These are phyloP conservation scores for Parathielavia appendiculata DNA, from an alignment of 495 filamentous ascomycete genomes.

Conservation along the genomic window DNA sequence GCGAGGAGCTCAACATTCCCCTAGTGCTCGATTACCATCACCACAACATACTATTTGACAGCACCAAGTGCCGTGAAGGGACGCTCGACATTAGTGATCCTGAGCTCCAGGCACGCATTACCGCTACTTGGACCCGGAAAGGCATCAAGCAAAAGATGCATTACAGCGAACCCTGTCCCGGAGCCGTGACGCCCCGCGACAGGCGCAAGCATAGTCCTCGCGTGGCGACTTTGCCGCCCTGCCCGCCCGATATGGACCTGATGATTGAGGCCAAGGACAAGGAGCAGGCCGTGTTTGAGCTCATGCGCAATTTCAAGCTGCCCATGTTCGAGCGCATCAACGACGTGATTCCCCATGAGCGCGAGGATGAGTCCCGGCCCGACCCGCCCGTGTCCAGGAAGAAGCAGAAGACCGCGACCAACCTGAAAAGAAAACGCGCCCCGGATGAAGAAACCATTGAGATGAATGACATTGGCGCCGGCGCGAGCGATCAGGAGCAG, in stretches of 20 bases:
- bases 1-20: slow-evolving; percentile 89
- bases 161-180: slow-evolving; percentile 73
- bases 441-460: slow-evolving; percentile 29
- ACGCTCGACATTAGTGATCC: slow-evolving; percentile 78
- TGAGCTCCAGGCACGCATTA: slow-evolving; percentile 53
- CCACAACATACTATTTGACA: slow-evolving; percentile 87
- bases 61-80: slow-evolving; percentile 67
- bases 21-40: slow-evolving; percentile 93
- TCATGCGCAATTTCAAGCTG: slow-evolving; percentile 82
- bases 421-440: slow-evolving; percentile 23
- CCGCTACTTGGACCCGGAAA: slow-evolving; percentile 80
- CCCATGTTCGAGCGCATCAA: slow-evolving; percentile 70
- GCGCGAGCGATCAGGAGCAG: slow-evolving; percentile 41
- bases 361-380: slow-evolving; percentile 72
- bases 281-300: slow-evolving; percentile 92
- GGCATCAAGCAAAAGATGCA: slow-evolving; percentile 94
- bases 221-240: slow-evolving; percentile 74
- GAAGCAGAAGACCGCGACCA: slow-evolving; percentile 28
- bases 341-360: slow-evolving; percentile 70
- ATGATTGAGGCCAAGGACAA: slow-evolving; percentile 99
- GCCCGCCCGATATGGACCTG: slow-evolving; percentile 74
- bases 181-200: slow-evolving; percentile 69
- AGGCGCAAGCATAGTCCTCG: slow-evolving; percentile 79
- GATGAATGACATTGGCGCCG: slow-evolving; percentile 43
- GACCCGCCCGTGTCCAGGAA: slow-evolving; percentile 51